phyloP scores from a whole-genome alignment of 2,329 filamentous ascomycete genomes.

The Incumbomyces lentus region DNA sequence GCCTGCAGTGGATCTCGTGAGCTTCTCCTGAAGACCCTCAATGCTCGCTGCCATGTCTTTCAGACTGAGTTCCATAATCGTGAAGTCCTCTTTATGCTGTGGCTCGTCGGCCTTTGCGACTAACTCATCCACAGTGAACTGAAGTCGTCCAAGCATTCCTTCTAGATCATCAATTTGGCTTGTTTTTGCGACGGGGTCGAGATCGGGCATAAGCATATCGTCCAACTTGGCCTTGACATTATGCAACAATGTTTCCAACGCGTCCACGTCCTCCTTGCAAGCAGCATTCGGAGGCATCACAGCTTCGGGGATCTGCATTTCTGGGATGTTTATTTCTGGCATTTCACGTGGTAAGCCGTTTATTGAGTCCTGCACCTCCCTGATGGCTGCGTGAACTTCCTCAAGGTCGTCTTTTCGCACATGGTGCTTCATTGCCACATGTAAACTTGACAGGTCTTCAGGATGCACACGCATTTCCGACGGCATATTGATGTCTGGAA shows the following conservation, averaged over 20 bases:
- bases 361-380: constrained; percentile 50
- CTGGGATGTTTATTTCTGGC: constrained; percentile 24
- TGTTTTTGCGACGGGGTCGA: constrained; percentile 56
- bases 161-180: constrained; percentile 55
- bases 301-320: constrained; percentile 24
- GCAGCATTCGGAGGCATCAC: constrained; percentile 42
- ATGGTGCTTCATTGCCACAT: constrained; percentile 27
- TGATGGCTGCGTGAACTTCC: constrained; percentile 34
- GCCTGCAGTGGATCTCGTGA: constrained; percentile 32
- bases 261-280: constrained; percentile 74
- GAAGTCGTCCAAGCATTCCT: constrained; percentile 61
- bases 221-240: constrained; percentile 85
- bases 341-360: constrained; percentile 30
- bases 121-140: constrained; percentile 57
- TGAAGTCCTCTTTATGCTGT: constrained; percentile 69
- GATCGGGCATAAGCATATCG: constrained; percentile 57
- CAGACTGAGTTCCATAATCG: constrained; percentile 64
- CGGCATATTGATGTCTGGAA: constrained; percentile 29
- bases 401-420: constrained; percentile 35
- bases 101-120: constrained; percentile 57
- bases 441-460: constrained; percentile 36
- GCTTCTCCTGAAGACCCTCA: constrained; percentile 54
- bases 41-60: constrained; percentile 65
- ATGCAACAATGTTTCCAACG: constrained; percentile 78
- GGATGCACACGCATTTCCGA: constrained; percentile 36